Evolutionary conservation across 257 asterid species (phyloP), one percentile per base, ranked within the genome.

Genomic region (Solanum sitiens): DNA sequence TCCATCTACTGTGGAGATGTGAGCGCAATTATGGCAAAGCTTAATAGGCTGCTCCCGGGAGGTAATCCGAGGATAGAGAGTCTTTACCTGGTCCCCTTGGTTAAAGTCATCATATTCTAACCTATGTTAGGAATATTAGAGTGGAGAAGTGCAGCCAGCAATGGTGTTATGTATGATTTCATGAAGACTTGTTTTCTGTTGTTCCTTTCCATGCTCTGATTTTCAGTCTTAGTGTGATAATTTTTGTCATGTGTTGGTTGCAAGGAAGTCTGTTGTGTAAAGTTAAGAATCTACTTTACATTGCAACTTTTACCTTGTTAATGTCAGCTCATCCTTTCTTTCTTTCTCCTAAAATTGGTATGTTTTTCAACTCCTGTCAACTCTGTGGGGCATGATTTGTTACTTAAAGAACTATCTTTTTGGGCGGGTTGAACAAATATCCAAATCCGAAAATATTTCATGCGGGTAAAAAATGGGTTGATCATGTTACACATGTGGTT

Each of bases 81-180:
- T 84, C 89, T 84, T 92, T 91, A 87, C 42, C 87, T 80, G 91
- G 87, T 87, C 89, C 88, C 84, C 86, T 77, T 87, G 88, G 71
- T 87, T 85, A 82, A 91, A 90, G 91, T 89, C 39, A 37, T 37
- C 89, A 89, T 90, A 82, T 88, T 89, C 93, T 92, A 91, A 93
- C 92, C 86, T 86, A 50, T 70, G 82, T 86, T 91, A 88, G 90
- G 93, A 86, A 83, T 90, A 86, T 59, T 88, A 86, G 87, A 88
- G 88, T 63, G 89, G 90, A 75, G 82, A 87, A 88, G 65, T 86
- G 91, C 87, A 87, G 89, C 92, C 87, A 86, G 89, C 37, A 85
- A 53, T 86, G 89, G 77, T 90, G 91, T 88, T 87, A 90, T 92
- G 90, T 91, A 89, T 89, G 88, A 87, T 92, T 77, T 91, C 75